Percentiles rank a stretch among this genome's conserved stretches.
These are phyloP conservation scores for Epichloe sp. DNA, from an alignment of 2,329 filamentous ascomycete genomes.

Conservation along the genomic window DNA sequence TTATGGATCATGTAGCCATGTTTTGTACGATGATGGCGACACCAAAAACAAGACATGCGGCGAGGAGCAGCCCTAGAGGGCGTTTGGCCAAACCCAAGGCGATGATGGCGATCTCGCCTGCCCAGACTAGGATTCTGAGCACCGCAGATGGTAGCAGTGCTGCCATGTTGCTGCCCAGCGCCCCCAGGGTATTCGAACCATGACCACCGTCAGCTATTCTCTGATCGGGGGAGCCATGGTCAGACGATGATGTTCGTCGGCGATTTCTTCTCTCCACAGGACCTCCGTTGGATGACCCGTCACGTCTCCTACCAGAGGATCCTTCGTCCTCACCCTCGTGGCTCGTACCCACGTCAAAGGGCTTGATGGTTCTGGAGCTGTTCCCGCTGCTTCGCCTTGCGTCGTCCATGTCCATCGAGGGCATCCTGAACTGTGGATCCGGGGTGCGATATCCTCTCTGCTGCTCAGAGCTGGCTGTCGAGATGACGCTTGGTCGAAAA, in stretches of 20 bases:
- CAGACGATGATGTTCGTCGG: conserved; percentile 5
- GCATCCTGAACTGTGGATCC: conserved; percentile 42
- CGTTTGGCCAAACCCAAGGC: conserved; percentile 51
- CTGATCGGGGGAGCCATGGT: conserved; percentile 9
- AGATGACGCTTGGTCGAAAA: conserved; percentile 40
- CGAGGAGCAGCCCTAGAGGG: conserved; percentile 47
- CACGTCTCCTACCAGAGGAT: conserved; percentile 17
- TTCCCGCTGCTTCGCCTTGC: conserved; percentile 19
- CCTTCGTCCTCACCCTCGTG: conserved; percentile 14
- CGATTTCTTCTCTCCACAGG: conserved; percentile 13
- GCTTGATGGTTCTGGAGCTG: conserved; percentile 19
- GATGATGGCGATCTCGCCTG: conserved; percentile 41
- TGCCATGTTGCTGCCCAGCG: conserved; percentile 19
- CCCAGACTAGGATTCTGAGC: conserved; percentile 32
- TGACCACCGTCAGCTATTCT: conserved; percentile 6
- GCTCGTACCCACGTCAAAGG: conserved; percentile 10
- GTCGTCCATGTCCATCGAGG: conserved; percentile 29
- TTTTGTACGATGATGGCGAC: conserved; percentile 46
- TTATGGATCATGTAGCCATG: conserved; percentile 46
- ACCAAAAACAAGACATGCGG: conserved; percentile 47
- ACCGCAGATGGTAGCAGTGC: conserved; percentile 24
- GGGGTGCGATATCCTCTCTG: conserved; percentile 23
- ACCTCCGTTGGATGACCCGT: conserved; percentile 8
- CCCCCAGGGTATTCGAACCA: conserved; percentile 3
- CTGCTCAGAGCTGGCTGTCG: conserved; percentile 17